Conservation (phyloP, 139 green algal genomes). For the Tetraselmis striata region DNA sequence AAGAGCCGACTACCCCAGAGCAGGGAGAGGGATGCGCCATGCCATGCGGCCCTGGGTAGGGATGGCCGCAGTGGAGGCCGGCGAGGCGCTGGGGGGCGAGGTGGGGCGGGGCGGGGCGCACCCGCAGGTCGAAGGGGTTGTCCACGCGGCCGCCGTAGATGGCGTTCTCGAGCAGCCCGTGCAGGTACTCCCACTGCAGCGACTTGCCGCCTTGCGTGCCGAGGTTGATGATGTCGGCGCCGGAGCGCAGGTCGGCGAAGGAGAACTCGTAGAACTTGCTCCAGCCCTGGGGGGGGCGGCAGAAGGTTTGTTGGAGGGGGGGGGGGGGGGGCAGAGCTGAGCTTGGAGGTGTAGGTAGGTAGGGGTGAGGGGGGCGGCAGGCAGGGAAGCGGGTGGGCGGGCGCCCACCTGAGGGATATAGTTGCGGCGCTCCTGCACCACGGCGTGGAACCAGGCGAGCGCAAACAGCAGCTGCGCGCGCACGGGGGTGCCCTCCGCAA, state of each 20-base stretch:
- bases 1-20: too few relatives aligned
- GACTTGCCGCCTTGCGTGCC: conserved; percentile 11
- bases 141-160: conserved; percentile 78
- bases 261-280: conserved; percentile 80
- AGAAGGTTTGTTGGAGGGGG: too few relatives aligned
- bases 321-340: too few relatives aligned
- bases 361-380: too few relatives aligned
- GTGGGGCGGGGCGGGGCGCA: too few relatives aligned
- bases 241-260: conserved; percentile 61
- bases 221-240: conserved; percentile 50
- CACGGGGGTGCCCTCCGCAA: conserved; percentile 10
- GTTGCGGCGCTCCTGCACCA: conserved; percentile 63
- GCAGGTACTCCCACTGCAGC: conserved; percentile 56
- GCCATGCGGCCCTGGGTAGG: too few relatives aligned
- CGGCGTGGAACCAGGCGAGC: conserved; percentile 79
- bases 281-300: conserved; percentile 60
- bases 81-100: too few relatives aligned
- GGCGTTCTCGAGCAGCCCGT: conserved; percentile 65
- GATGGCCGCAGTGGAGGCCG: too few relatives aligned
- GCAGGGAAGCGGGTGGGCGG: too few relatives aligned
- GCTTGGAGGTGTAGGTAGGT: too few relatives aligned
- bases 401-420: conserved; percentile 52
- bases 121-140: conserved; percentile 51
- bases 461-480: conserved; percentile 72
- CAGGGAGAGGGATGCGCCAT: too few relatives aligned